Evolutionary conservation across 2,329 filamentous ascomycete species (phyloP).

Genomic region (Celoporthe dispersa): DNA sequence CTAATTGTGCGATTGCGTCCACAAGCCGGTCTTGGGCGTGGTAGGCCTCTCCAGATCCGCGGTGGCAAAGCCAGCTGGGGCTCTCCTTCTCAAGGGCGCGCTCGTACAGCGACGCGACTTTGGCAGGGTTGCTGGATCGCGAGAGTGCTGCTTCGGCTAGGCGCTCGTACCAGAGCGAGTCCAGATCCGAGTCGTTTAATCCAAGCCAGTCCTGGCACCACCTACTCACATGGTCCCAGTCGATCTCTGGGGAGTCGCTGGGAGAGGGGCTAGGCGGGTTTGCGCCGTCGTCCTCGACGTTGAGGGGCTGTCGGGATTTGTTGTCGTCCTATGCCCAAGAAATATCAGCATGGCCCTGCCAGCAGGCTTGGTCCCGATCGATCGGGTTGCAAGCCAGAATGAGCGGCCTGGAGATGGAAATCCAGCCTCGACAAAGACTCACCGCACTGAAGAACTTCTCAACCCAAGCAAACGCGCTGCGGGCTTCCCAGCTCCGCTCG

Average conservation of each 20-base stretch:
- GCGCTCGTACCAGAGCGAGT: constrained; percentile 36
- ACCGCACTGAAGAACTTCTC: constrained; percentile 1
- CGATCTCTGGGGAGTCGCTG: constrained; percentile 9
- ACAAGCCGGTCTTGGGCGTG: neutral
- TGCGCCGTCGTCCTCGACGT: neutral
- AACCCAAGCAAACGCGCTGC: constrained; percentile 5
- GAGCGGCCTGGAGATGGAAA: neutral
- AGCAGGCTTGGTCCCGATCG: neutral
- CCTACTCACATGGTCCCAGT: constrained; percentile 28
- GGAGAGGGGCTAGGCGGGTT: neutral
- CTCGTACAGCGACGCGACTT: constrained; percentile 25
- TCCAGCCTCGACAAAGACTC: neutral
- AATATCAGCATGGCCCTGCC: neutral
- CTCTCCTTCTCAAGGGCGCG: constrained; percentile 27
- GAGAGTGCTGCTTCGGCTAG: constrained; percentile 29
- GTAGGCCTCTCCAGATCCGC: neutral
- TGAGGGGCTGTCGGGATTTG: neutral
- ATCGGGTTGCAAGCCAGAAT: too few relatives aligned
- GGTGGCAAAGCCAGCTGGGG: constrained; percentile 23
- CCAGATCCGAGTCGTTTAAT: constrained; percentile 26
- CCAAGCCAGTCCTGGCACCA: constrained; percentile 30
- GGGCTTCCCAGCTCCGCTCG: neutral
- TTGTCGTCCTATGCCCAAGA: neutral
- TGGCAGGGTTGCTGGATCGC: neutral
- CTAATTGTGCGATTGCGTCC: neutral